Conservation (phyloP, 495 filamentous ascomycete species). For the Daldinia concentrica region DNA sequence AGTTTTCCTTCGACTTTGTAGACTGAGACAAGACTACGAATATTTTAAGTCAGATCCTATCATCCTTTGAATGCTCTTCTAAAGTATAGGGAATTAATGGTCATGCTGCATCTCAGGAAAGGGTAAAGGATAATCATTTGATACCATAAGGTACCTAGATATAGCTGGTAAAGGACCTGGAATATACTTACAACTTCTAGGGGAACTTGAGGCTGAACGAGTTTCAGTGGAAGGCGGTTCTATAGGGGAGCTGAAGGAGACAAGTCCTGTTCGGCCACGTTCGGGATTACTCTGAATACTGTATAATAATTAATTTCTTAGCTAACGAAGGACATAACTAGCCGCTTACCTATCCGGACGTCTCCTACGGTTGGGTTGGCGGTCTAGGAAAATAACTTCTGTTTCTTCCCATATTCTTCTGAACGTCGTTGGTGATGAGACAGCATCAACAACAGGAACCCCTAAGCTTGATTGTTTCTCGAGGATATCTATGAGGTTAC, state of each 20-base stretch:
- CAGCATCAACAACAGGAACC: conserved; percentile 18
- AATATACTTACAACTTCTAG: conserved; percentile 20
- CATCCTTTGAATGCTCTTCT: not conserved
- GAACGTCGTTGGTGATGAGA: conserved; percentile 32
- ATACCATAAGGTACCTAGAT: not conserved
- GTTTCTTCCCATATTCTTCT: conserved; percentile 34
- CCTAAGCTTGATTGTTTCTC: conserved; percentile 18
- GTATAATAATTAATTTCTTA: not conserved
- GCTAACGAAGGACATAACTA: not conserved
- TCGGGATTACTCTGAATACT: conserved; percentile 25
- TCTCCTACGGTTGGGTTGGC: not conserved
- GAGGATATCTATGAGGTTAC: conserved; percentile 25
- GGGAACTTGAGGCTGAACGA: conserved; percentile 17
- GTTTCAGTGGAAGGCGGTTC: conserved; percentile 15
- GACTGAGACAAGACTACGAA: conserved; percentile 20
- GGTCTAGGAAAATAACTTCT: conserved; percentile 1
- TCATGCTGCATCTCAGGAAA: not conserved
- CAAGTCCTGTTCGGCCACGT: not conserved
- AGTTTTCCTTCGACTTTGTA: conserved; percentile 24
- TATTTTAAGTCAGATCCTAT: not conserved
- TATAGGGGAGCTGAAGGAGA: not conserved
- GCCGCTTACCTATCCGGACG: conserved; percentile 14
- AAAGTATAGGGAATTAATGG: not conserved
- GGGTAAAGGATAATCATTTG: not conserved
- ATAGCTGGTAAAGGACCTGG: not conserved